Evolutionary conservation across 495 filamentous ascomycete genomes (phyloP), one percentile per base, ranked within the genome.

Genomic region (Xylaria acuta): DNA sequence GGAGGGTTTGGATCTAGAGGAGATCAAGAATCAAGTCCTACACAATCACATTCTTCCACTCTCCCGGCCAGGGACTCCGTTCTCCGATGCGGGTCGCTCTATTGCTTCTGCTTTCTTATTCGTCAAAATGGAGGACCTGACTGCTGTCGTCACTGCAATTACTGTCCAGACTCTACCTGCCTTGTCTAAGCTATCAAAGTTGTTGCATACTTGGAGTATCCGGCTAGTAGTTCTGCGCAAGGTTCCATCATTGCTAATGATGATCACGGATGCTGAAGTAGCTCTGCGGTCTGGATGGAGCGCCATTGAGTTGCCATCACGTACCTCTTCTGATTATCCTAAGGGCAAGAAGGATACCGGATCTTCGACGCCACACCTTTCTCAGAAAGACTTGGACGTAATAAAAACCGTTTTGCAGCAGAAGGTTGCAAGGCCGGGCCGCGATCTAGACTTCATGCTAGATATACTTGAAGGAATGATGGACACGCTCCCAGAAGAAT

Each of bases 21-120:
- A 97, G 75, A 89, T 98, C 75, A 98, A 98, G 83, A 88, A 86
- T 60, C 93, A 94, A 79, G 93, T 98, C 73, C 84, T 97, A 69
- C 90, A 92, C 84, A 92, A 91, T 70, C 91, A 96, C 83, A 88
- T 91, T 78, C 78, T 78, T 84, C 88, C 79, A 80, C 75, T 85
- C 84, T 88, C 79, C 77, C 83, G 78, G 78, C 82, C 83, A 75
- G 81, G 80, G 59, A 84, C 84, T 63, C 89, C 85, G 69, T 86
- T 88, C 70, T 82, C 84, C 58, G 87, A 80, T 67, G 75, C 81
- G 3, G 76, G 70, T 49, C 80, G 79, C 63, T 77, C 78, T 9
- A 51, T 80, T 40, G 51, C 77, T 53, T 87, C 81, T 79, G 82
- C 78, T 79, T 89, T 85, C 78, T 87, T 73, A 73, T 82, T 84